Conservation (phyloP, 2,329 filamentous ascomycete genomes). For the Pseudogymnoascus sp. region DNA sequence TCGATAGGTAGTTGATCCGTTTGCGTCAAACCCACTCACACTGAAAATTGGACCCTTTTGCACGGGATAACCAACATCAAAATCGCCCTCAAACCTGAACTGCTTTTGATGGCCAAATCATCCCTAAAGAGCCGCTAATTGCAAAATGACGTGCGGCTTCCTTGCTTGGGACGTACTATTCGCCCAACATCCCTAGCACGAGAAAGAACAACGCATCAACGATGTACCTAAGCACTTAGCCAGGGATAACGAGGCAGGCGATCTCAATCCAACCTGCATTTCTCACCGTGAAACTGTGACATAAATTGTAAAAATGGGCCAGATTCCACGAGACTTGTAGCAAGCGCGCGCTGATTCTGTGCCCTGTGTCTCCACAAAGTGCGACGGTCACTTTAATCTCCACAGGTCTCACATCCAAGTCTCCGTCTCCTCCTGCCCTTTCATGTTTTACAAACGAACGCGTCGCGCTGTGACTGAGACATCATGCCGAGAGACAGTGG, state of each 20-base stretch:
- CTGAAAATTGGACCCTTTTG: slow-evolving; percentile 3
- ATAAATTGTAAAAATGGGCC: slow-evolving; percentile 4
- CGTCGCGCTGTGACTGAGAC: slow-evolving; percentile 8
- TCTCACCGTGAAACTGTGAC: slow-evolving; percentile 3
- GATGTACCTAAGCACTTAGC: not conserved
- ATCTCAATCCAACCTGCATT: slow-evolving; percentile 6
- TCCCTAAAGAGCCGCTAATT: not conserved
- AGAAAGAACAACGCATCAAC: slow-evolving; percentile 9
- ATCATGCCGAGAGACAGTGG: not conserved
- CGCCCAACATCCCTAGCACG: not conserved
- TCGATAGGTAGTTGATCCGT: not conserved
- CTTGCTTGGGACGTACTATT: not conserved
- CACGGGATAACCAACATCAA: not conserved
- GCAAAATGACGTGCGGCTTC: slow-evolving; percentile 1
- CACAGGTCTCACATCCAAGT: slow-evolving; percentile 7
- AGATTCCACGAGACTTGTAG: not conserved
- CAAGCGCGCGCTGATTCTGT: not conserved
- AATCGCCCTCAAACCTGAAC: not conserved
- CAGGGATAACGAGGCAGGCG: slow-evolving; percentile 1
- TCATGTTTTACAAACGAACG: slow-evolving; percentile 4
- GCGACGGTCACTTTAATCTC: slow-evolving; percentile 5
- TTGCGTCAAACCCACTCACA: not conserved
- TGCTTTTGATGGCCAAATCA: not conserved
- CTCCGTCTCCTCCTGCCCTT: not conserved
- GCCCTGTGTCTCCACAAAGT: not conserved